Evolutionary conservation across 2,329 filamentous ascomycete species (phyloP).

Genomic region (Colletotrichum agaves): DNA sequence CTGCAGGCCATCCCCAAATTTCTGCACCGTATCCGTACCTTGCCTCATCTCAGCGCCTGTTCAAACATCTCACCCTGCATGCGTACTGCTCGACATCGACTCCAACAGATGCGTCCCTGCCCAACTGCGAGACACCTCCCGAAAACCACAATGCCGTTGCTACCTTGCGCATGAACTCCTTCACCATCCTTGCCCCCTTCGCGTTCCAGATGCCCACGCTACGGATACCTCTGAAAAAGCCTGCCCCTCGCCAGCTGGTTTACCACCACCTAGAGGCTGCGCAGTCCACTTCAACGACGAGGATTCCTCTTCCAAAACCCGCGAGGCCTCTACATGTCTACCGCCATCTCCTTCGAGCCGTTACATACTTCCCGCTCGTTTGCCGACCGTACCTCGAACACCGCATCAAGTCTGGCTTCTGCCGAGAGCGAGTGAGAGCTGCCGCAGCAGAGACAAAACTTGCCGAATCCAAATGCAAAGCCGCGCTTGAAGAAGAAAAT

Average conservation of each 20-base stretch:
- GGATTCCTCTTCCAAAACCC: conserved; percentile 48
- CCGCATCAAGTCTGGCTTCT: conserved; percentile 59
- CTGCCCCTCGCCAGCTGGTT: not conserved
- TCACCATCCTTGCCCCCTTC: not conserved
- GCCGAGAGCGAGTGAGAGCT: conserved; percentile 43
- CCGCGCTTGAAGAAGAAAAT: conserved; percentile 11
- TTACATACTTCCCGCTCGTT: conserved; percentile 66
- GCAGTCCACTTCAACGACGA: conserved; percentile 40
- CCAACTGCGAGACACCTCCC: conserved; percentile 4
- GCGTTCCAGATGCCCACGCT: conserved; percentile 34
- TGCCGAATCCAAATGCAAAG: conserved; percentile 48
- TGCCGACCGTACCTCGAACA: conserved; percentile 57
- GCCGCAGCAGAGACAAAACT: conserved; percentile 49
- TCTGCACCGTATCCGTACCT: conserved; percentile 17
- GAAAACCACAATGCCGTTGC: not conserved
- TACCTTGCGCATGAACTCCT: not conserved
- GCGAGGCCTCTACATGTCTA: conserved; percentile 58
- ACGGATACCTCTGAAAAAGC: conserved; percentile 47
- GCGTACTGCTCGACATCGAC: conserved; percentile 32
- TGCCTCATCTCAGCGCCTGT: not conserved
- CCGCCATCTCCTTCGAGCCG: conserved; percentile 69
- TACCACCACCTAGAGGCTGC: not conserved
- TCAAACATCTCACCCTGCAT: conserved; percentile 10
- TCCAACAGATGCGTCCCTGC: conserved; percentile 25
- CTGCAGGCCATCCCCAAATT: conserved; percentile 11